Percentiles rank a stretch among this genome's conserved stretches.
Conservation (phyloP, 2,329 filamentous ascomycete genomes). For the Ophiostoma piceae region DNA sequence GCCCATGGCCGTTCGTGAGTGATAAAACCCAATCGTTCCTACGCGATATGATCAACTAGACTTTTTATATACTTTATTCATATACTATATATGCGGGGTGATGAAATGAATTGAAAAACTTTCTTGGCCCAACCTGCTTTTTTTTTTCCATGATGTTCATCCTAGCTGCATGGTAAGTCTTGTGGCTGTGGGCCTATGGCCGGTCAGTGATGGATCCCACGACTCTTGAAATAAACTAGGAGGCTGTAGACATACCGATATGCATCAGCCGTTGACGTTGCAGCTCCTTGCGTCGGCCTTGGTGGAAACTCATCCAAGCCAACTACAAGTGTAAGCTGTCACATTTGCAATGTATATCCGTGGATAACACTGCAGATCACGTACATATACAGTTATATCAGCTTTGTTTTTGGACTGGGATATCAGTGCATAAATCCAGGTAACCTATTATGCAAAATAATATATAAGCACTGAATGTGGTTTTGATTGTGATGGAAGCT, state of each 20-base stretch:
- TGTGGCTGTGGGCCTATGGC: not conserved
- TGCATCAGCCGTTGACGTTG: not conserved
- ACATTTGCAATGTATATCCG: too few relatives aligned
- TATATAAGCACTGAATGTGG: too few relatives aligned
- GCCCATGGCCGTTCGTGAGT: not conserved
- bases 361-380: too few relatives aligned
- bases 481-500: too few relatives aligned
- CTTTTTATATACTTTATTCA: not conserved
- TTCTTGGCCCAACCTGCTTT: not conserved
- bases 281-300: not conserved
- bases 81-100: not conserved
- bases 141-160: not conserved
- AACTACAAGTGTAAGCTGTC: too few relatives aligned
- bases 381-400: too few relatives aligned
- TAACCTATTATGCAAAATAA: too few relatives aligned
- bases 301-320: not conserved
- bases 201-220: not conserved
- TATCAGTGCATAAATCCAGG: too few relatives aligned
- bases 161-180: not conserved
- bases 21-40: not conserved
- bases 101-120: not conserved
- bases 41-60: not conserved
- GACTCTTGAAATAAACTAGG: not conserved
- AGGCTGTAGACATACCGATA: too few relatives aligned
- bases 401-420: too few relatives aligned